These are phyloP conservation scores for Corylus avellana DNA, from an alignment of 306 rosid genomes.

Conservation along the genomic window DNA sequence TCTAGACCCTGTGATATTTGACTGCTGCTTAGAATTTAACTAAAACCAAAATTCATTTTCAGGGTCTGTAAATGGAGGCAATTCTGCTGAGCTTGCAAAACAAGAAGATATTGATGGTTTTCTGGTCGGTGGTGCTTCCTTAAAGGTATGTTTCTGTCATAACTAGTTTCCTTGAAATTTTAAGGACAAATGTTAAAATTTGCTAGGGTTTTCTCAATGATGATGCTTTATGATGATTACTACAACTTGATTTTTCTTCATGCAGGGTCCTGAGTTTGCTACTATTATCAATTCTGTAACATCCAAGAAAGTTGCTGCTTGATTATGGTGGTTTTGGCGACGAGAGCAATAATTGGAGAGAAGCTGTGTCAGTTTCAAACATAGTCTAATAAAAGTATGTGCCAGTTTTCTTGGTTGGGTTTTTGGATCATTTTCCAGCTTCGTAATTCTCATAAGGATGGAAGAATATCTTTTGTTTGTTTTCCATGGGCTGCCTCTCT, in stretches of 20 bases:
- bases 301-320: conserved; percentile 91
- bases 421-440: conserved; percentile 32
- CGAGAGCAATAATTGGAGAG: conserved; percentile 29
- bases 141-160: conserved; percentile 58
- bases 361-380: conserved; percentile 26
- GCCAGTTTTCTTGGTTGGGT: conserved; percentile 23
- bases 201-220: not conserved
- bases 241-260: conserved; percentile 20
- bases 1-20: not conserved
- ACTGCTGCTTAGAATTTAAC: not conserved
- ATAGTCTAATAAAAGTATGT: conserved; percentile 24
- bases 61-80: conserved; percentile 98
- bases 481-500: conserved; percentile 40
- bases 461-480: conserved; percentile 33
- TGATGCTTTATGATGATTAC: conserved; percentile 7
- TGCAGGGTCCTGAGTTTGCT: conserved; percentile 95
- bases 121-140: conserved; percentile 97
- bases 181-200: not conserved
- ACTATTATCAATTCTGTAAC: conserved; percentile 81
- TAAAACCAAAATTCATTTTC: conserved; percentile 17
- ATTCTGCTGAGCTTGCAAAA: conserved; percentile 88
- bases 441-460: conserved; percentile 16
- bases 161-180: conserved; percentile 13
- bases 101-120: conserved; percentile 97
- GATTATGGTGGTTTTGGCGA: conserved; percentile 38